Base-by-base conservation (phyloP, 2,329 filamentous ascomycete genomes). In the Calonectria fujianensis region DNA sequence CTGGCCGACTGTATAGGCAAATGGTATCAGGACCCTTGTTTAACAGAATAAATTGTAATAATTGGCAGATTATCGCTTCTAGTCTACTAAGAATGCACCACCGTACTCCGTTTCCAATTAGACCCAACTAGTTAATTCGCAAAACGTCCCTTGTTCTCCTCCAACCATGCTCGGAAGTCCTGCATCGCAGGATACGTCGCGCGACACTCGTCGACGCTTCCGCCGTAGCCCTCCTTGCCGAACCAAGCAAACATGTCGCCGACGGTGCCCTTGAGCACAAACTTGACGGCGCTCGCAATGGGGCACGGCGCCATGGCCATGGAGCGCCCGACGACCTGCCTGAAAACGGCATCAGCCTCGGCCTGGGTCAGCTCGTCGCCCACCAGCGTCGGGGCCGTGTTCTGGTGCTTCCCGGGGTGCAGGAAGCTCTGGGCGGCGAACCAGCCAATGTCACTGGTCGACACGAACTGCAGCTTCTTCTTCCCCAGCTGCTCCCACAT, bases 361-460 rank as follows among this genome's bases (percentile, higher is more conserved):
- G 35, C 39, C 13, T 78, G 70, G 0, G 75, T 78, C 48, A 79
- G 10, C 71, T 79, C 75, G 18, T 79, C 76, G 9, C 77, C 76
- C 0, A 72, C 76, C 6, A 78, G 72, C 5, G 77, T 76, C 57
- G 77, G 20, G 13, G 69, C 73, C 10, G 16, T 10, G 37, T 64
- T 61, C 3, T 6, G 27, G 63, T 82, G 83, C 37, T 79, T 70
- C 1, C 84, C 78, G 0, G 85, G 81, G 3, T 82, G 65, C 5
- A 85, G 70, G 59, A 88, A 85, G 13, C 83, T 84, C 66, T 85
- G 77, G 2, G 84, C 84, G 13, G 82, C 86, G 59, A 87, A 86
- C 71, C 81, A 82, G 8, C 87, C 87, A 74, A 88, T 87, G 74
- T 88, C 86, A 0, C 73, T 78, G 0, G 82, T 84, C 8, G 85